Percentiles rank a stretch among this genome's conserved stretches.
These are phyloP conservation scores for Trichoderma hamatum DNA, from an alignment of 2,329 filamentous ascomycete species.

Conservation along the genomic window DNA sequence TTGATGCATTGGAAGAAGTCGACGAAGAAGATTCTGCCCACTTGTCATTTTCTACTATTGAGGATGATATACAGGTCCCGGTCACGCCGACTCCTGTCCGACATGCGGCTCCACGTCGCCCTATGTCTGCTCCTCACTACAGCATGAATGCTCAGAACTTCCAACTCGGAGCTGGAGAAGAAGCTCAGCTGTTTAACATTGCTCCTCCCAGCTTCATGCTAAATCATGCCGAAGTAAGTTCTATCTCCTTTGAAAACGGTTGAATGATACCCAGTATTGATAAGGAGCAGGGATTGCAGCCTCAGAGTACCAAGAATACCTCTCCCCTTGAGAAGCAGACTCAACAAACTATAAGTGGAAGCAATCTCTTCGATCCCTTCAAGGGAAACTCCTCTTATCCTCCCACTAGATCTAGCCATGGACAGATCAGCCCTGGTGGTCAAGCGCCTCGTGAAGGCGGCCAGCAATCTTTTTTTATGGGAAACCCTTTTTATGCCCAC, in stretches of 20 bases:
- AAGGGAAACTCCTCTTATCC: not conserved
- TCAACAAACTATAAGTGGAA: not conserved
- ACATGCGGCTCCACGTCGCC: constrained; percentile 11
- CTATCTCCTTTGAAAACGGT: not conserved
- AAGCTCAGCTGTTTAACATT: not conserved
- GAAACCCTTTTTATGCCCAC: not conserved
- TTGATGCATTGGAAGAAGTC: constrained; percentile 27
- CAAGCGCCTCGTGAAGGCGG: not conserved
- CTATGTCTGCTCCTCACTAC: not conserved
- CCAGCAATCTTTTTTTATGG: not conserved
- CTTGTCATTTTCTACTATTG: not conserved
- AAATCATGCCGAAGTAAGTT: not conserved
- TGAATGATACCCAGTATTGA: not conserved
- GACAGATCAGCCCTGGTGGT: not conserved
- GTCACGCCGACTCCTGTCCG: constrained; percentile 28
- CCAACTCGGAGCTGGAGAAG: not conserved
- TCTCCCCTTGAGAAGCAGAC: not conserved
- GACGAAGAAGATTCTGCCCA: constrained; percentile 27
- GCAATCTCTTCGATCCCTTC: not conserved
- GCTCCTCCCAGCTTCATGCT: not conserved
- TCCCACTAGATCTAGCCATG: not conserved
- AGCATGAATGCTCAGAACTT: not conserved
- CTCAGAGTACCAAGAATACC: not conserved
- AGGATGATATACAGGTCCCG: not conserved
- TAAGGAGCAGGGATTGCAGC: not conserved